phyloP scores from a whole-genome alignment of 1,284 basidiomycete genomes.

The Cutaneotrichosporon cyanovorans region DNA sequence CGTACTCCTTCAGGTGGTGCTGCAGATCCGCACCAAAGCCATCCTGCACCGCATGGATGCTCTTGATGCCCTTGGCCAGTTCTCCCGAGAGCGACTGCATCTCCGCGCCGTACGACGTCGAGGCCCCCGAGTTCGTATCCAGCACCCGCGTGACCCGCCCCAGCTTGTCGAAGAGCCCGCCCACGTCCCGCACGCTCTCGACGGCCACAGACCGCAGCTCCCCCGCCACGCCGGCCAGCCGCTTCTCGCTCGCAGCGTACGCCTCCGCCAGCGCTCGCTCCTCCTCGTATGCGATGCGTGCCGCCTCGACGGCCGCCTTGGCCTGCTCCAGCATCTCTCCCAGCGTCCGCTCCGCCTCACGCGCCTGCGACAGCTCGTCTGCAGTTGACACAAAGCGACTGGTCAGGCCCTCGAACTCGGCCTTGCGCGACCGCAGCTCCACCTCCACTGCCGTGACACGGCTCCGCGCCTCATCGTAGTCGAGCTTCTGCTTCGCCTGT shows the following conservation, averaged over 20 bases:
- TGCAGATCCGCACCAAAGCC: slow-evolving; percentile 50
- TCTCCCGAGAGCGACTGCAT: slow-evolving; percentile 58
- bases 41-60: slow-evolving; percentile 48
- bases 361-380: slow-evolving; percentile 57
- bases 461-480: slow-evolving; percentile 70
- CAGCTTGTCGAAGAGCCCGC: slow-evolving; percentile 71
- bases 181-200: slow-evolving; percentile 65
- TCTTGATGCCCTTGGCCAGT: slow-evolving; percentile 55
- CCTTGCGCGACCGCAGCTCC: slow-evolving; percentile 68
- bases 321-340: slow-evolving; percentile 55
- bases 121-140: slow-evolving; percentile 58
- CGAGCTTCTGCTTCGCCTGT: slow-evolving; percentile 65
- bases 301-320: slow-evolving; percentile 53
- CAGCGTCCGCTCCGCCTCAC: slow-evolving; percentile 52
- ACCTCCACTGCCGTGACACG: slow-evolving; percentile 74
- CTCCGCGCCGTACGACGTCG: slow-evolving; percentile 55
- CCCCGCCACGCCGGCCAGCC: slow-evolving; percentile 62
- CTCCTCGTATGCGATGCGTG: slow-evolving; percentile 60
- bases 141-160: slow-evolving; percentile 67
- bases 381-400: slow-evolving; percentile 64
- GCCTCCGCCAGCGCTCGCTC: slow-evolving; percentile 68
- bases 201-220: slow-evolving; percentile 60
- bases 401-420: slow-evolving; percentile 85
- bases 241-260: slow-evolving; percentile 65
- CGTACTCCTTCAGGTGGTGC: slow-evolving; percentile 54